These are phyloP conservation scores for Fusarium sp. DNA, from an alignment of 2,329 filamentous ascomycete species.

Conservation along the genomic window DNA sequence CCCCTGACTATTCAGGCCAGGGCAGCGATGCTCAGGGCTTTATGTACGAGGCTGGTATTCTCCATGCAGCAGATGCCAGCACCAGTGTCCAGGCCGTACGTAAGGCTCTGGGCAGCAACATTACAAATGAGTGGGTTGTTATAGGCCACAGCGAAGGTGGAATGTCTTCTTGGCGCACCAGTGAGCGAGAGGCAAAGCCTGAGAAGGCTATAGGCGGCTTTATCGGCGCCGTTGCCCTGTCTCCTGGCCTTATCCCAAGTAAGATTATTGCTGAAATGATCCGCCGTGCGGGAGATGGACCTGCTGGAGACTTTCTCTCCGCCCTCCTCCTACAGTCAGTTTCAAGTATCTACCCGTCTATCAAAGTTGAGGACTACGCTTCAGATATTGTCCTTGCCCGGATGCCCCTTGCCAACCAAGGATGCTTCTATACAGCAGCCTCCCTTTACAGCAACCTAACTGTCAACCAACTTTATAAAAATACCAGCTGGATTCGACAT, in stretches of 20 bases:
- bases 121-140: conserved; percentile 37
- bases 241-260: not conserved
- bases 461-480: not conserved
- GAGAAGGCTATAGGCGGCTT: not conserved
- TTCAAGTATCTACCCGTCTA: not conserved
- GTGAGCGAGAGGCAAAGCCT: conserved; percentile 32
- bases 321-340: conserved; percentile 1
- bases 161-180: conserved; percentile 39
- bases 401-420: not conserved
- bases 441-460: not conserved
- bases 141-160: conserved; percentile 40
- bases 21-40: conserved; percentile 33
- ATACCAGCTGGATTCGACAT: not conserved
- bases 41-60: conserved; percentile 26
- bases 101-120: conserved; percentile 2
- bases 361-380: conserved; percentile 6
- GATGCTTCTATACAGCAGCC: not conserved
- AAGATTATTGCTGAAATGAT: not conserved
- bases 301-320: not conserved
- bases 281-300: not conserved
- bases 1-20: conserved; percentile 7
- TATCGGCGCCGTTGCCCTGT: not conserved
- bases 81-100: conserved; percentile 27
- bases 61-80: conserved; percentile 34
- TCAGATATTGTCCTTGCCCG: not conserved